Conservation (phyloP, 331 rosid genomes). For the Malus hybrid region DNA sequence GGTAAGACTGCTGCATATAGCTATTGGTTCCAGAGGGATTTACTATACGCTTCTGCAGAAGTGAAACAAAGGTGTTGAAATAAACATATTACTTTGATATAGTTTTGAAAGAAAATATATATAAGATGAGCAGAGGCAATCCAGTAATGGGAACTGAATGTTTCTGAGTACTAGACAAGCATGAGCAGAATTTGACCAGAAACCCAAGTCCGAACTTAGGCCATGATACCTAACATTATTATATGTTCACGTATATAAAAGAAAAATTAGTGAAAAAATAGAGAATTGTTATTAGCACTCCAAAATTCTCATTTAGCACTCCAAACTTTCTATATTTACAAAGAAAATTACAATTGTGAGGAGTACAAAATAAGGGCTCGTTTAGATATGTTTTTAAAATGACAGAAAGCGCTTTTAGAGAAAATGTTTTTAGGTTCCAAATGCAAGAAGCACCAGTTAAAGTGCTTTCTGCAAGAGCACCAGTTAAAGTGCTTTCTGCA, state of each 20-base stretch:
- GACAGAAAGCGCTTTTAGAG: too few relatives aligned
- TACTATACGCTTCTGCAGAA: conserved; percentile 37
- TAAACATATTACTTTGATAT: neutral
- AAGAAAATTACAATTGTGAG: too few relatives aligned
- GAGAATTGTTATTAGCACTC: neutral
- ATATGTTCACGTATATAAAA: neutral
- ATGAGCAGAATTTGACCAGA: neutral
- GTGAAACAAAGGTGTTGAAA: neutral
- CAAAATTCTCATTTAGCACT: too few relatives aligned
- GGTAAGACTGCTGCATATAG: conserved; percentile 28
- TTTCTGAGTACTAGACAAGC: neutral
- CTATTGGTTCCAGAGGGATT: conserved; percentile 27
- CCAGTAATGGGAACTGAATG: neutral
- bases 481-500: too few relatives aligned
- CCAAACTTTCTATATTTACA: too few relatives aligned
- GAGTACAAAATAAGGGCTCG: too few relatives aligned
- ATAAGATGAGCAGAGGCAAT: neutral
- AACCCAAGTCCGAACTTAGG: neutral
- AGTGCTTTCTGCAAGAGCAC: too few relatives aligned
- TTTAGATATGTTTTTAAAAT: too few relatives aligned
- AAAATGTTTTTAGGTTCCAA: too few relatives aligned
- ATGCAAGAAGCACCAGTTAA: too few relatives aligned
- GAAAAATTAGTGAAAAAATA: neutral
- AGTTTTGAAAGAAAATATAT: neutral
- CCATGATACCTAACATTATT: neutral